phyloP scores from a whole-genome alignment of 2,329 filamentous ascomycete species.

The Orbilia ellipsospora region DNA sequence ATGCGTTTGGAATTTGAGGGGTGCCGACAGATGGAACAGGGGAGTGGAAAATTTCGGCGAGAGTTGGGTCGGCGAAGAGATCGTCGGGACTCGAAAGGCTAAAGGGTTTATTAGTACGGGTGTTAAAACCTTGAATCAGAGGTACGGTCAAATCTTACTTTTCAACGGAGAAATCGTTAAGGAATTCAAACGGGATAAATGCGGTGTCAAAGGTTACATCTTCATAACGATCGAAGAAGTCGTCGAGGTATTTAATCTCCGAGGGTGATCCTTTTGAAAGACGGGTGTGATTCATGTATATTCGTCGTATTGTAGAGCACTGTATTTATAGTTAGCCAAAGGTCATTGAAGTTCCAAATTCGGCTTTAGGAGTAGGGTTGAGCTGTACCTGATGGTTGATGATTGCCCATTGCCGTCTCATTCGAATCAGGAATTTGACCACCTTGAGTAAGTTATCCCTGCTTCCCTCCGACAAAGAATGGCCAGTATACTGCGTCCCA shows the following conservation, averaged over 20 bases:
- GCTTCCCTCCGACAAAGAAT: conserved; percentile 48
- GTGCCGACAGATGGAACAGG: conserved; percentile 52
- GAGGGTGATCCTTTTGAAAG: conserved; percentile 58
- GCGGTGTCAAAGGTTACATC: conserved; percentile 54
- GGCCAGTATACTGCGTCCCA: conserved; percentile 78
- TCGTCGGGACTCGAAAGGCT: conserved; percentile 52
- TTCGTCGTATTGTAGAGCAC: conserved; percentile 52
- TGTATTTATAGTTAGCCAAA: conserved; percentile 4
- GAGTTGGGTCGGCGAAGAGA: conserved; percentile 52
- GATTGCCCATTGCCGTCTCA: conserved; percentile 54
- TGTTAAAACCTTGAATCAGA: neutral
- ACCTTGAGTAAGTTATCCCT: conserved; percentile 44
- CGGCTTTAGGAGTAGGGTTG: too few species aligned
- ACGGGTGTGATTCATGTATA: conserved; percentile 56
- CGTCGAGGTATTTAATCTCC: conserved; percentile 58
- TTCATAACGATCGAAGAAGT: conserved; percentile 52
- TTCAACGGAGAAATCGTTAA: conserved; percentile 54
- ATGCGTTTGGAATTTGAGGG: conserved; percentile 51
- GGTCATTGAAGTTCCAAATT: too few species aligned
- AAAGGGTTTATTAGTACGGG: conserved; percentile 11
- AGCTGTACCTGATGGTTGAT: conserved; percentile 51
- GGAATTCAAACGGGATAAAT: conserved; percentile 51
- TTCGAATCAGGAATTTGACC: conserved; percentile 49
- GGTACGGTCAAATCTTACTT: conserved; percentile 26
- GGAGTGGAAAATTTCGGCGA: conserved; percentile 54